Conservation (phyloP, 108 stramenopile genomes). For the Skeletonema menzelii region DNA sequence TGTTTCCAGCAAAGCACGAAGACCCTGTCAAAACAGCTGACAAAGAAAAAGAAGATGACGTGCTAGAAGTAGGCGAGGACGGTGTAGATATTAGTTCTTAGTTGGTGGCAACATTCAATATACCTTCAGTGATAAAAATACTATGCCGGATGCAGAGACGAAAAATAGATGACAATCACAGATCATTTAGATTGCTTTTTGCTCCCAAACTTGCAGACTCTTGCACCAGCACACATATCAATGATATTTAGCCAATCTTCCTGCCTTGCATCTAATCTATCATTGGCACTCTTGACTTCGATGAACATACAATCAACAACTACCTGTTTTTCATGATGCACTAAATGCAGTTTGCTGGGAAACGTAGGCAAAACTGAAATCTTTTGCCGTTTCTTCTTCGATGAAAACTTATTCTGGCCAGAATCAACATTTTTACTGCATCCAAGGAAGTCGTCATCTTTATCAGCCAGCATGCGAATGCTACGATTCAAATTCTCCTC, state of each 20-base stretch:
- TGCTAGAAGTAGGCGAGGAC: slow-evolving; percentile 32
- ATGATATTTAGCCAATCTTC: slow-evolving; percentile 88
- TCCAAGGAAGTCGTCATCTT: slow-evolving; percentile 82
- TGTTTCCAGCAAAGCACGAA: slow-evolving; percentile 20
- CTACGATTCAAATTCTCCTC: slow-evolving; percentile 12
- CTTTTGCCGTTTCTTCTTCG: slow-evolving; percentile 2
- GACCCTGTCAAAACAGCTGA: neutral
- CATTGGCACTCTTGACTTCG: slow-evolving; percentile 84
- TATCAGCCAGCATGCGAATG: slow-evolving; percentile 51
- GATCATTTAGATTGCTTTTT: slow-evolving; percentile 4
- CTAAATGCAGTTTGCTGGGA: slow-evolving; percentile 53
- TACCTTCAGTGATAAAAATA: neutral
- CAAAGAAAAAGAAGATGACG: slow-evolving; percentile 23
- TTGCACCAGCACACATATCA: slow-evolving; percentile 52
- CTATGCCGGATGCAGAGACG: neutral
- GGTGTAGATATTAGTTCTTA: slow-evolving; percentile 2
- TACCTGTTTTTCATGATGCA: slow-evolving; percentile 43
- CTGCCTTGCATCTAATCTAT: slow-evolving; percentile 78
- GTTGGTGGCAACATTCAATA: neutral
- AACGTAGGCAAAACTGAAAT: slow-evolving; percentile 10
- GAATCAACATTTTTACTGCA: slow-evolving; percentile 73
- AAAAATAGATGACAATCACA: too few relatives aligned
- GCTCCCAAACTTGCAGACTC: slow-evolving; percentile 81
- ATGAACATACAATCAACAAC: slow-evolving; percentile 72
- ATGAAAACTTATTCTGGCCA: slow-evolving; percentile 12